Base-by-base conservation (phyloP, 2,329 filamentous ascomycete genomes). In the Boeremia exigua region DNA sequence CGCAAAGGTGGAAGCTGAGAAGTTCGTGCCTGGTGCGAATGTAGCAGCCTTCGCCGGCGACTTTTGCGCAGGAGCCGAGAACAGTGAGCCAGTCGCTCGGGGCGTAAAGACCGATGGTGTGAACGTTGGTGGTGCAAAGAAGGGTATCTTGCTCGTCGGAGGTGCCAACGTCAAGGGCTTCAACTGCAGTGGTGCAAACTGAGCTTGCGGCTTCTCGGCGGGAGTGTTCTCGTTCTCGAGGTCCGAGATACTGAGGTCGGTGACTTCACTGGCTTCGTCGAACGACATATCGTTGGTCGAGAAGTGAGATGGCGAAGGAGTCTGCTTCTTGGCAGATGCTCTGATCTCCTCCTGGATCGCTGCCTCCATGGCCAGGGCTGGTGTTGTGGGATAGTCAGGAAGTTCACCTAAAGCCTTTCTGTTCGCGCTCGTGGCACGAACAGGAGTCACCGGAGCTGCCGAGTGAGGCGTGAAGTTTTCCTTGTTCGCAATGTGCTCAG, bases 321-420 rank as follows among this genome's bases (percentile, higher is more conserved):
- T 64, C 42, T 68, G 63, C 53, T 68, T 69, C 60, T 68, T 69
- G 27, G 66, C 59, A 3, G 66, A 69, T 23, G 63, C 60, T 14
- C 53, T 59, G 39, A 68, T 69, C 48, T 69, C 65, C 40, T 65
- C 63, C 30, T 69, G 66, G 12, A 69, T 58, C 14, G 66, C 66
- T 38, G 62, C 60, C 45, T 69, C 66, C n/a, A 68, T 60, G 6
- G 59, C 65, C 44, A 64, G 38, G 2, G 65, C 60, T 30, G 66
- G 66, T 9, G 65, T 69, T 25, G 59, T 65, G 11, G 65, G 65
- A 40, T 65, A 68, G 23, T 51, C 47, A 27, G 56, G 46, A n/a
- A 63, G 52, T 30, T 59, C 56, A 23, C 47, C 52, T 11, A 59
- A 30, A 30, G 43, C 56, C 27, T 37, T 54, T 40, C 55, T 48